Conservation (phyloP, 2,329 filamentous ascomycete genomes). For the Talaromyces sp. region DNA sequence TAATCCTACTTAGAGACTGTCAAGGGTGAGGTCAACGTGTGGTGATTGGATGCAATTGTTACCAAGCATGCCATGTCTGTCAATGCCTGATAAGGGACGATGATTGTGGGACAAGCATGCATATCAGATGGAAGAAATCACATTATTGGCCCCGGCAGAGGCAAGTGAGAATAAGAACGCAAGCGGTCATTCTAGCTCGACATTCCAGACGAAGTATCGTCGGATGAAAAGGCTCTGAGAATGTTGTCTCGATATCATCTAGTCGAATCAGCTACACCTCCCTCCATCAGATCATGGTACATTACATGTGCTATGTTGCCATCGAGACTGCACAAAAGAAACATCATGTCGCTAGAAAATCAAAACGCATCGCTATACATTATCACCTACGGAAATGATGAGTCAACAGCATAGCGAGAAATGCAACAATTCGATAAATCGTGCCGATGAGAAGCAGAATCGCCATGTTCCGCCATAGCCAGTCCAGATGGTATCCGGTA, state of each 20-base stretch:
- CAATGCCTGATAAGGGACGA: neutral
- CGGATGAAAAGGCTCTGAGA: too few relatives aligned
- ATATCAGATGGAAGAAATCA: neutral
- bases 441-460: conserved; percentile 13
- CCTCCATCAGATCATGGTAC: neutral
- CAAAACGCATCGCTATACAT: neutral
- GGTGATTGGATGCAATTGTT: neutral
- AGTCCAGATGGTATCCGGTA: conserved; percentile 11
- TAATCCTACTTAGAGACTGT: neutral
- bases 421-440: conserved; percentile 5
- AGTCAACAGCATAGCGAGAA: conserved; percentile 10
- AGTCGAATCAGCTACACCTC: too few relatives aligned
- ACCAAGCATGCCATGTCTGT: neutral
- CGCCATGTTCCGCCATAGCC: conserved; percentile 14
- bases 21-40: neutral
- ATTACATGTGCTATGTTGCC: neutral
- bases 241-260: too few relatives aligned
- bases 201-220: neutral
- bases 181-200: neutral
- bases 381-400: conserved; percentile 3
- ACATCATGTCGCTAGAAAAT: neutral
- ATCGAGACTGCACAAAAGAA: neutral
- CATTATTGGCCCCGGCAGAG: neutral
- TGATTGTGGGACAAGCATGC: neutral
- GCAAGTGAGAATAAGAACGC: neutral